Evolutionary conservation across 1,284 basidiomycete genomes (phyloP), one percentile per base, ranked within the genome.

Genomic region (Ganoderma lucidum): DNA sequence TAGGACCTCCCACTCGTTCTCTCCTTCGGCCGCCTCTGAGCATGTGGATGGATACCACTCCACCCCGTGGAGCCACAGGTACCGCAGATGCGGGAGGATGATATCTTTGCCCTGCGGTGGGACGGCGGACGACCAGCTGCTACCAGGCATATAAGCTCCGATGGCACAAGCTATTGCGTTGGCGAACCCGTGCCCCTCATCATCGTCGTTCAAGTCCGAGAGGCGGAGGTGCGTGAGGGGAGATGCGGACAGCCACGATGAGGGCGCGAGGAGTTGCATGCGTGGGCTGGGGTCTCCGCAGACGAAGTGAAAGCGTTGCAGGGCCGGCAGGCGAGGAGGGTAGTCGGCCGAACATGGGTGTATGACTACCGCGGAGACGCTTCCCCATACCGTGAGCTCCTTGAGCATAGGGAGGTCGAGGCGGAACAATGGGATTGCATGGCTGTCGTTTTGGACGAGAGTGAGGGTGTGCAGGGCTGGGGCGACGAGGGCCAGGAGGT

Each of bases 181-280:
- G 2, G 59, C 39, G 2, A 67, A 56, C 5, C 44, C 42, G 2
- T 17, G 19, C 9, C 28, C 14, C 12, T 8, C 17, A 44, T 67
- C 59, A 1, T 5, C 12, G 1, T 23, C 17, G 19, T 23, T 30
- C 6, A 67, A 19, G 28, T 61, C 45, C 17, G 69, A 70, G 17
- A 70, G 35, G 10, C 70, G 56, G 28, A 71, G 48, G 23, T 66
- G 70, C 6, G 64, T 66, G 39, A 71, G 51, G 14, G 66, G 64
- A 6, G 65, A 9, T 4, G 59, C 15, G 8, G 23, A 9, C 10
- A 39, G 6, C 14, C 10, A 6, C 5, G 51, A 12, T 6, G 53
- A 19, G 23, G 45, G 1, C 17, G 56, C 23, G 23, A 71, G 15
- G 19, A 56, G 23, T 2, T 23, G 3, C 5, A 53, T 32, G 6